phyloP scores from a whole-genome alignment of 192 early-diverging fungal genomes.

The Backusella luteola region DNA sequence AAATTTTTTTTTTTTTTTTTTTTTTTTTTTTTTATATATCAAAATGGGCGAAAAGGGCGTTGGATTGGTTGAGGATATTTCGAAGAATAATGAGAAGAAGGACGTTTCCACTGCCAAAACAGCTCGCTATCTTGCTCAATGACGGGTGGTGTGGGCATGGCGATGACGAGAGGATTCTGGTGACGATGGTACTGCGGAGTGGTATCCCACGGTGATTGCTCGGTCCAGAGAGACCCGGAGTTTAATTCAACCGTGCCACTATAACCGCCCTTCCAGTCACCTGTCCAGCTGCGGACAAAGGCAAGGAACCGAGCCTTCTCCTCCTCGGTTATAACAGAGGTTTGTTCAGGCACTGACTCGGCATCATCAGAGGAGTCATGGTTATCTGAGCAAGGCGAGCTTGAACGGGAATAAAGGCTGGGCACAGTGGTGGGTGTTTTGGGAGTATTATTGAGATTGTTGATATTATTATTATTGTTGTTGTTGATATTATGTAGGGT shows the following conservation, averaged over 20 bases:
- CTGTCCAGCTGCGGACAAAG: slow-evolving; percentile 39
- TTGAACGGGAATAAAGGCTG: slow-evolving; percentile 10
- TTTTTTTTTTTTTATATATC: neutral
- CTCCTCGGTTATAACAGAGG: slow-evolving; percentile 26
- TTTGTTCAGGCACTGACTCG: neutral
- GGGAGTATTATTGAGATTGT: neutral
- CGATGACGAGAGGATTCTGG: neutral
- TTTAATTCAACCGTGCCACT: neutral
- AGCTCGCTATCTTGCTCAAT: neutral
- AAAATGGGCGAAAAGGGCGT: neutral
- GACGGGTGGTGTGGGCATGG: neutral
- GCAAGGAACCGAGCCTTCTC: slow-evolving; percentile 35
- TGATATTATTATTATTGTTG: slow-evolving; percentile 2
- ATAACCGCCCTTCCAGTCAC: slow-evolving; percentile 26
- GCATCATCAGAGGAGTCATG: slow-evolving; percentile 1
- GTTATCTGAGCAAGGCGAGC: slow-evolving; percentile 2
- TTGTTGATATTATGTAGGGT: neutral
- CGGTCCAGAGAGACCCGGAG: slow-evolving; percentile 12
- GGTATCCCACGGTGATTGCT: slow-evolving; percentile 19
- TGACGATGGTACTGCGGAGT: neutral
- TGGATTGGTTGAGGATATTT: slow-evolving; percentile 6
- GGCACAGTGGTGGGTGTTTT: neutral
- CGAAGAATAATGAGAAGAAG: neutral
- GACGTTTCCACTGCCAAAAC: slow-evolving; percentile 4
- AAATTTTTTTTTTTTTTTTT: no score